These are phyloP conservation scores for Karstenula rhodostoma DNA, from an alignment of 2,329 filamentous ascomycete species.

Conservation along the genomic window DNA sequence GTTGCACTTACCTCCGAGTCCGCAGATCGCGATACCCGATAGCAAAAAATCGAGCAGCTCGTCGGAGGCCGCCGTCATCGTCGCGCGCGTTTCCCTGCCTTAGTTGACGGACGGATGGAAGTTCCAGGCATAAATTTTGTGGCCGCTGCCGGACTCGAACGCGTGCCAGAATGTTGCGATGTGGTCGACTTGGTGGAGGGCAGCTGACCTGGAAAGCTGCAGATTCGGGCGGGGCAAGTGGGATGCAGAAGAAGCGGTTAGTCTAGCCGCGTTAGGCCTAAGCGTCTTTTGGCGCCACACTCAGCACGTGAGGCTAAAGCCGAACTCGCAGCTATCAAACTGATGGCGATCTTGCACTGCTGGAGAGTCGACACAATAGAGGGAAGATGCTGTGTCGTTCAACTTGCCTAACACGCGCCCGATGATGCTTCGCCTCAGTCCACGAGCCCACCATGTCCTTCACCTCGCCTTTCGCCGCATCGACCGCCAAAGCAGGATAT, in stretches of 20 bases:
- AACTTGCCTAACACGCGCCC: background rate
- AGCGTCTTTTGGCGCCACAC: background rate
- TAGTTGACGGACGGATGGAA: constrained; percentile 20
- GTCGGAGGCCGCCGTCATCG: constrained; percentile 58
- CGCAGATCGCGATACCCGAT: constrained; percentile 66
- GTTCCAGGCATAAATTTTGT: constrained; percentile 24
- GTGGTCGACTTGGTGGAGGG: constrained; percentile 3
- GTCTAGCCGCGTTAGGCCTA: background rate
- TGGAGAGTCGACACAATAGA: background rate
- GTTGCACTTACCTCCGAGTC: constrained; percentile 62
- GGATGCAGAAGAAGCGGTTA: constrained; percentile 1
- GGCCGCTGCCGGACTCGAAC: constrained; percentile 34
- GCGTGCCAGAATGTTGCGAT: constrained; percentile 10
- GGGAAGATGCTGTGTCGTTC: too few relatives aligned
- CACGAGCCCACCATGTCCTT: constrained; percentile 35
- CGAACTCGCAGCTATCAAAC: background rate
- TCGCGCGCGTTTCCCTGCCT: constrained; percentile 28
- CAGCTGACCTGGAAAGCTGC: constrained; percentile 10
- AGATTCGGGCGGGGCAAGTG: constrained; percentile 11
- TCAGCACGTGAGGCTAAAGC: background rate
- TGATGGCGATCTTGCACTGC: background rate
- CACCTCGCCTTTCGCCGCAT: constrained; percentile 77
- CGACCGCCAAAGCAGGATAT: constrained; percentile 76
- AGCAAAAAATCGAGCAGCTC: constrained; percentile 66
- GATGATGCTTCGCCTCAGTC: constrained; percentile 2